A percentile compares a stretch with the other conserved stretches of the same genome.
These are phyloP conservation scores for Pseudofabraea citricarpa DNA, from an alignment of 2,329 filamentous ascomycete genomes.

Conservation along the genomic window DNA sequence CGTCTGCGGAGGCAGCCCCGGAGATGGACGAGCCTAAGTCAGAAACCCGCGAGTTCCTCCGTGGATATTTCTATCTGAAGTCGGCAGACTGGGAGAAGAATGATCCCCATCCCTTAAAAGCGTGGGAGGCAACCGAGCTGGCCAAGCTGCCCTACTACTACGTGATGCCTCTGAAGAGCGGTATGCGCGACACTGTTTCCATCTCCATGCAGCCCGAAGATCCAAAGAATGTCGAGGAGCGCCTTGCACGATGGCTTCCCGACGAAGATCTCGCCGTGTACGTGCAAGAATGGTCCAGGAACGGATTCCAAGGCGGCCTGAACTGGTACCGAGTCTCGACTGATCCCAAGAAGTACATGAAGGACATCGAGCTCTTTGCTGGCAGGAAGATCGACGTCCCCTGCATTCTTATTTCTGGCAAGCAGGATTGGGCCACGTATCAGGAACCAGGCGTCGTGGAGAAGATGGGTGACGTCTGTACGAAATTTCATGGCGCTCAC, in stretches of 20 bases:
- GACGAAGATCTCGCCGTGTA: constrained; percentile 56
- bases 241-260: constrained; percentile 44
- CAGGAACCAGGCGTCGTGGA: constrained; percentile 63
- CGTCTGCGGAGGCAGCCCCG: constrained; percentile 38
- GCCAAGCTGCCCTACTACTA: constrained; percentile 63
- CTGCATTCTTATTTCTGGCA: constrained; percentile 55
- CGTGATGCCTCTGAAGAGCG: constrained; percentile 53
- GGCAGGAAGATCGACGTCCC: constrained; percentile 58
- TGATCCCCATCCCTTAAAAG: constrained; percentile 44
- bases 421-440: constrained; percentile 62
- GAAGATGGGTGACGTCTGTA: constrained; percentile 46
- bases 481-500: constrained; percentile 45
- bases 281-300: constrained; percentile 53
- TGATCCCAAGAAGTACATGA: constrained; percentile 35
- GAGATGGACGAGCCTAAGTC: constrained; percentile 44
- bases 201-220: constrained; percentile 50
- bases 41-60: constrained; percentile 54
- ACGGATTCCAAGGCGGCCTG: constrained; percentile 59
- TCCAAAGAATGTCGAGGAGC: constrained; percentile 31
- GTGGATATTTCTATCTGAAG: constrained; percentile 66
- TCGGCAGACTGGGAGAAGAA: constrained; percentile 55
- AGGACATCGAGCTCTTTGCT: constrained; percentile 53
- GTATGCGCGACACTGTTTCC: constrained; percentile 55
- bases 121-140: constrained; percentile 53
- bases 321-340: constrained; percentile 65